Base-by-base conservation (phyloP, 768 basidiomycete genomes). In the Asterophora lycoperdoides region DNA sequence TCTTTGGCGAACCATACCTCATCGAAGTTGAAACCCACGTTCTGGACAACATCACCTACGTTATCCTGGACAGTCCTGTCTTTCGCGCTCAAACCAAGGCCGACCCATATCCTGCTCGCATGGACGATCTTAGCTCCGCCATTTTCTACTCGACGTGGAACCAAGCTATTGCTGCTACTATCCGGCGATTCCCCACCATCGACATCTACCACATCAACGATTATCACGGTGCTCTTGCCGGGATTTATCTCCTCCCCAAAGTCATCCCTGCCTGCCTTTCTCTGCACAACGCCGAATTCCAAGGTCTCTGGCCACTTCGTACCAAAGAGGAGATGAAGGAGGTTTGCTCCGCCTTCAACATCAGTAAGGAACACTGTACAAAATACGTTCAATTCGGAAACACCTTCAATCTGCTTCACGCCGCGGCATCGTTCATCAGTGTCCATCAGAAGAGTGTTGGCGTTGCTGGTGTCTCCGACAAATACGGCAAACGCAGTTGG, bases 121-220 rank as follows among this genome's bases (percentile, higher is more conserved):
- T 96, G 93, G 93, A 96, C 62, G 93, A 96, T 65, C 76, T 96
- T 54, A 89, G 87, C 56, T 95, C 93, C 8, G 93, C 93, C 35
- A 95, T 95, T 62, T 96, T 95, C 76, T 96, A 96, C 66, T 95
- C 93, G 41, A 93, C 93, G 14, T 96, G 93, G 93, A 96, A 96
- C 61, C 93, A 96, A 68, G 91, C 93, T 37, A 93, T 96, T 55
- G 92, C 93, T 14, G 85, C 91, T 38, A 89, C 92, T 28, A 87
- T 96, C 55, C 85, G 90, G 54, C 82, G 92, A 46, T 75, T 74
- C 69, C 90, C 93, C 1, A 83, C 83, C 56, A 84, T 95, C 58
- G 93, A 96, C 63, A 86, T 96, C 54, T 95, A 95, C 68, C 93
- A 95, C 69, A 70, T 95, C 71, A 95, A 95, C 65, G 89, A 96